Evolutionary conservation across 805 yeast genomes (phyloP).

Genomic region (Teunomyces lycoperdinae): DNA sequence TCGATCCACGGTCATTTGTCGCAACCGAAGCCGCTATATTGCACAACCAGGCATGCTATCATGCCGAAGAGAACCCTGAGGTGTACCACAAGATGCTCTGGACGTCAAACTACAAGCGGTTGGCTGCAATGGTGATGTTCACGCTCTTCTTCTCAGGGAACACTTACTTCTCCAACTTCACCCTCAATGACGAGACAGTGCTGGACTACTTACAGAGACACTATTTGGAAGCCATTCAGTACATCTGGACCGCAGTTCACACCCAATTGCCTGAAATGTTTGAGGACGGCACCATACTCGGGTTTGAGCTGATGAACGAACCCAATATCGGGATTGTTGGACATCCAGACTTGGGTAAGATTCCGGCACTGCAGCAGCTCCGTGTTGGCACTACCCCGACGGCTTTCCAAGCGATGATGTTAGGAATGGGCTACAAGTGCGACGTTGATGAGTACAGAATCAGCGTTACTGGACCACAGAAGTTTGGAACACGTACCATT

Average conservation of each 20-base stretch:
- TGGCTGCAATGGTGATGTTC: conserved; percentile 80
- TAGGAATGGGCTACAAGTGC: conserved; percentile 76
- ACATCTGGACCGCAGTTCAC: conserved; percentile 31
- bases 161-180: conserved; percentile 71
- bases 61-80: conserved; percentile 32
- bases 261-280: conserved; percentile 31
- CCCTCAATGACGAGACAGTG: conserved; percentile 68
- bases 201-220: conserved; percentile 73
- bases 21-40: conserved; percentile 76
- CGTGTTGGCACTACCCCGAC: conserved; percentile 83
- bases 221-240: conserved; percentile 51
- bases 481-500: conserved; percentile 51
- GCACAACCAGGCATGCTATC: conserved; percentile 51
- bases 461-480: conserved; percentile 73
- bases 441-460: conserved; percentile 70
- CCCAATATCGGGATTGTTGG: conserved; percentile 80
- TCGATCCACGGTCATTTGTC: conserved; percentile 71
- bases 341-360: conserved; percentile 46
- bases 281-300: conserved; percentile 54
- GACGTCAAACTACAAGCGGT: conserved; percentile 80
- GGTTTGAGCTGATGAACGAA: conserved; percentile 82
- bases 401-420: conserved; percentile 63
- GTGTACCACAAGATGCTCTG: conserved; percentile 83
- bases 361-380: conserved; percentile 64
- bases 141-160: conserved; percentile 81